Percentiles rank a stretch among this genome's conserved stretches.
Evolutionary conservation across 2,329 filamentous ascomycete species (phyloP).

Genomic region (Trichoderma semiorbis): DNA sequence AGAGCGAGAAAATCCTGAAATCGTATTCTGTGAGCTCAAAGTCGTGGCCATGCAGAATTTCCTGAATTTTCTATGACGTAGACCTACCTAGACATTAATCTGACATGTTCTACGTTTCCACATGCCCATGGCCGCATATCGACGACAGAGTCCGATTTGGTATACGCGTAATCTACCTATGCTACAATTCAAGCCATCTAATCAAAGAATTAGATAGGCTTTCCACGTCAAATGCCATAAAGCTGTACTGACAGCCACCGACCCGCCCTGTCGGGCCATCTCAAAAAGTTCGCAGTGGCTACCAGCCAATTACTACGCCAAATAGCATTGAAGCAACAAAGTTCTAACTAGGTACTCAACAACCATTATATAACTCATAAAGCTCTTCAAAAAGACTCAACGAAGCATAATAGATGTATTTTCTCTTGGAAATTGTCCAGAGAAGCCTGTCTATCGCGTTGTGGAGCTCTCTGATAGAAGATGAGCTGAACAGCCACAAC

Average conservation of each 20-base stretch:
- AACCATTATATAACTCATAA: background rate
- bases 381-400: background rate
- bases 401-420: background rate
- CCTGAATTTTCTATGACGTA: too few relatives aligned
- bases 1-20: background rate
- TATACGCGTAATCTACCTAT: background rate
- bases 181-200: background rate
- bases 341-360: background rate
- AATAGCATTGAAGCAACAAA: background rate
- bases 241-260: background rate
- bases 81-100: background rate
- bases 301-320: background rate
- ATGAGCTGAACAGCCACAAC: background rate
- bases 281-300: background rate
- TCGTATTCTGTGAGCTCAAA: background rate
- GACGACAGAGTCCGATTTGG: accelerated
- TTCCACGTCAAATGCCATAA: background rate
- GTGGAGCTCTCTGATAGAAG: background rate
- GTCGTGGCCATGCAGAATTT: background rate
- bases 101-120: background rate
- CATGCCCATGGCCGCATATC: background rate
- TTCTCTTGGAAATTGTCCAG: background rate
- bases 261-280: background rate
- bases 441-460: background rate
- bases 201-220: background rate